Percentiles rank a stretch among this genome's conserved stretches.
Evolutionary conservation across 2,329 filamentous ascomycete species (phyloP).

Genomic region (Ascochyta lentis): DNA sequence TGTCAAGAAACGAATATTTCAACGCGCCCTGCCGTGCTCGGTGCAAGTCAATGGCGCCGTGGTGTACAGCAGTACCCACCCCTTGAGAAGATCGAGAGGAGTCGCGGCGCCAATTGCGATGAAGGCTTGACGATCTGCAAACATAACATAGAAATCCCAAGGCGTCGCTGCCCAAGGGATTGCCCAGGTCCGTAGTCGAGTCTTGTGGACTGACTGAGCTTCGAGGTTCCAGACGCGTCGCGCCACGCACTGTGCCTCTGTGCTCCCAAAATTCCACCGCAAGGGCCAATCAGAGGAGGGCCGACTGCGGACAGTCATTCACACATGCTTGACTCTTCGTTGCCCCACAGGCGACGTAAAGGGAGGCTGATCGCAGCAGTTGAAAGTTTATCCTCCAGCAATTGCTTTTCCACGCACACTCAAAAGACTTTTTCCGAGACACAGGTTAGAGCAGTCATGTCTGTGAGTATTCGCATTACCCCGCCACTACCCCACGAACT

Average conservation of each 20-base stretch:
- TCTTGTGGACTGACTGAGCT: slow-evolving; percentile 1
- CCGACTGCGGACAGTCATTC: slow-evolving; percentile 32
- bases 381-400: slow-evolving; percentile 12
- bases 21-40: background rate
- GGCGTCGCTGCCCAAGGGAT: background rate
- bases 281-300: slow-evolving; percentile 32
- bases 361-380: slow-evolving; percentile 8
- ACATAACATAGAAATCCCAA: background rate
- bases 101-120: background rate
- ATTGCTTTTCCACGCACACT: background rate
- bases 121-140: background rate
- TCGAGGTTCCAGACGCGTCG: background rate
- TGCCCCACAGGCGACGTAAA: slow-evolving; percentile 21
- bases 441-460: slow-evolving; percentile 28
- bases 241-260: background rate
- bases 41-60: background rate
- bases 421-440: slow-evolving; percentile 6
- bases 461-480: slow-evolving; percentile 26
- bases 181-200: background rate
- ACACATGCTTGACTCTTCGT: slow-evolving; percentile 39
- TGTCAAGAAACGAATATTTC: background rate
- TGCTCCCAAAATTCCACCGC: background rate
- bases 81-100: background rate
- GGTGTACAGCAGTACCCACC: background rate
- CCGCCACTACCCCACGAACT: slow-evolving; percentile 18